phyloP scores from a whole-genome alignment of 2,329 filamentous ascomycete species.

The Sphaerulina populicola region DNA sequence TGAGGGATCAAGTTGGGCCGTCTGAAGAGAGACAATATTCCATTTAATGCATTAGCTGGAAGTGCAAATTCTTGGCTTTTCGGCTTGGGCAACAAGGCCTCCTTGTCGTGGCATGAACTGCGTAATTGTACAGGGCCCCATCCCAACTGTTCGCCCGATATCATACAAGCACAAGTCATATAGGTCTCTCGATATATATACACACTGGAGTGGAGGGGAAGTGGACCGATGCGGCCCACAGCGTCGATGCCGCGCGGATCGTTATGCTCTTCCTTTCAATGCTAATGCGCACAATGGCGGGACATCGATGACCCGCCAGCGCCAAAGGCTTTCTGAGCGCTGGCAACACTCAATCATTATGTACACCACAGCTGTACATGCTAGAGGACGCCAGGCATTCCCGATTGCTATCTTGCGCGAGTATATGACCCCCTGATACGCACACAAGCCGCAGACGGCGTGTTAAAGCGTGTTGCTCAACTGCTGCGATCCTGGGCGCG shows the following conservation, averaged over 20 bases:
- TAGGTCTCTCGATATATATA: constrained; percentile 10
- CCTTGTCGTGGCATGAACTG: neutral
- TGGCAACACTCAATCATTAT: neutral
- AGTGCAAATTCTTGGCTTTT: too few species aligned
- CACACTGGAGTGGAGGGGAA: constrained; percentile 17
- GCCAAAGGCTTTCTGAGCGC: constrained; percentile 4
- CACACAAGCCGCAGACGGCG: too few species aligned
- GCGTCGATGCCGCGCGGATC: neutral
- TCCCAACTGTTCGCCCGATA: neutral
- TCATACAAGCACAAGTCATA: neutral
- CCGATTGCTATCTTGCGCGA: neutral
- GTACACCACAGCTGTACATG: neutral
- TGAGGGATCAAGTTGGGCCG: too few species aligned
- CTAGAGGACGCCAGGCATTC: neutral
- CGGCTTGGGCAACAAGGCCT: too few species aligned
- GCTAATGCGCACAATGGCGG: neutral
- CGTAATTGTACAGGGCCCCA: neutral
- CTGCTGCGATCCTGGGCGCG: too few species aligned
- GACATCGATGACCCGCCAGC: neutral
- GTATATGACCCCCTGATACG: too few species aligned
- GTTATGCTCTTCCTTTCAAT: neutral
- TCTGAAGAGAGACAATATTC: too few species aligned
- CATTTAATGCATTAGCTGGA: too few species aligned
- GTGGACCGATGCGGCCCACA: constrained; percentile 1
- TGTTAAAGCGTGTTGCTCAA: too few species aligned